Conservation (phyloP, 768 basidiomycete species). For the Lactifluus rugatus region DNA sequence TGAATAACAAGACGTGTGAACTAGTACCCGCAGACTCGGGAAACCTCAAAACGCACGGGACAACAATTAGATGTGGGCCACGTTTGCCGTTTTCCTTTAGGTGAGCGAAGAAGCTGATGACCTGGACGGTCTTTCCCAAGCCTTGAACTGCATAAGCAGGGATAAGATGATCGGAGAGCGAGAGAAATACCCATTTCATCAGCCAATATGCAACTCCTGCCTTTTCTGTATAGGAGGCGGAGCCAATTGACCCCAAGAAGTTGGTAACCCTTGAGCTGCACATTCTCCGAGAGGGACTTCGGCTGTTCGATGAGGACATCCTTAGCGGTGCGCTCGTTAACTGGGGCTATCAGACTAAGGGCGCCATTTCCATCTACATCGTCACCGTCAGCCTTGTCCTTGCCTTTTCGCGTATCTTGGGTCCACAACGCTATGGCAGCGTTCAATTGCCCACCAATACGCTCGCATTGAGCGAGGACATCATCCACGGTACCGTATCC, state of each 20-base stretch:
- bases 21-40: background rate
- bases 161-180: conserved; percentile 11
- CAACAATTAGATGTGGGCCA: conserved; percentile 89
- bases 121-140: conserved; percentile 97
- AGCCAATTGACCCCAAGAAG: conserved; percentile 97
- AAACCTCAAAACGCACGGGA: conserved; percentile 58
- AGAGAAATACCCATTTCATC: conserved; percentile 90
- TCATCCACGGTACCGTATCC: conserved; percentile 85
- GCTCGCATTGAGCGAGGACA: conserved; percentile 82
- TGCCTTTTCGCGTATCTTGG: conserved; percentile 24
- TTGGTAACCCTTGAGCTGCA: conserved; percentile 92
- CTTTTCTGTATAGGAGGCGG: conserved; percentile 69
- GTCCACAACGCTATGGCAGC: conserved; percentile 75
- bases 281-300: conserved; percentile 47
- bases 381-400: conserved; percentile 30
- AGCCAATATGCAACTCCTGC: conserved; percentile 88
- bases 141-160: conserved; percentile 37
- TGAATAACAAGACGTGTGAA: background rate
- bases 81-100: conserved; percentile 67
- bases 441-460: conserved; percentile 66
- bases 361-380: conserved; percentile 49
- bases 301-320: conserved; percentile 77
- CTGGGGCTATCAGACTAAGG: conserved; percentile 41
- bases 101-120: conserved; percentile 91
- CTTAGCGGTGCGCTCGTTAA: conserved; percentile 34